These are phyloP conservation scores for Elongisporangium senticosum DNA, from an alignment of 352 stramenopile species.

Conservation along the genomic window DNA sequence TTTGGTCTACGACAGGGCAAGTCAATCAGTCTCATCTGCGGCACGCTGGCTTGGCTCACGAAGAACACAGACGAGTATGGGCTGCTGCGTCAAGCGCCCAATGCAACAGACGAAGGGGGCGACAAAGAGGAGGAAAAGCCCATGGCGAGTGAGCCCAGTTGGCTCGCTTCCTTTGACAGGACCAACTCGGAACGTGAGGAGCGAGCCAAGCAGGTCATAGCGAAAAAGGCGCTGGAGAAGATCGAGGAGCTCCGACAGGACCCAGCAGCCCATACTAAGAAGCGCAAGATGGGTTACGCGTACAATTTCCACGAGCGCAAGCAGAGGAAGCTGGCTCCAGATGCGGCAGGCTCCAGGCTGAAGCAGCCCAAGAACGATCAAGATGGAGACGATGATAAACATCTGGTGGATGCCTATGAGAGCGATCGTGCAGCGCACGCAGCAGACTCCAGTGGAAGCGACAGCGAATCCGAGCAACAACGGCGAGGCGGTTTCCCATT, in stretches of 20 bases:
- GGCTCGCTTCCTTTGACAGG: constrained; percentile 56
- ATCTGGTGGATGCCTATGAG: constrained; percentile 76
- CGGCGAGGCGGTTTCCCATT: constrained; percentile 1
- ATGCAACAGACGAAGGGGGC: constrained; percentile 3
- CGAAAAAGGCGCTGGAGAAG: constrained; percentile 36
- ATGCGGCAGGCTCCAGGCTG: constrained; percentile 1
- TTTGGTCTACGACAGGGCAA: constrained; percentile 55
- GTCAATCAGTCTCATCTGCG: constrained; percentile 90
- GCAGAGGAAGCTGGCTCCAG: constrained; percentile 7
- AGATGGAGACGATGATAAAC: constrained; percentile 31
- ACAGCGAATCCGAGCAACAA: constrained; percentile 23
- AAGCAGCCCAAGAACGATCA: constrained; percentile 6
- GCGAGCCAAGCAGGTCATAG: constrained; percentile 38
- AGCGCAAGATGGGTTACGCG: constrained; percentile 57
- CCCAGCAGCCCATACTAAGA: constrained; percentile 44
- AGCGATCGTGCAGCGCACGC: constrained; percentile 32
- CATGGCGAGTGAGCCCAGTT: constrained; percentile 35
- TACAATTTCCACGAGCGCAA: constrained; percentile 68
- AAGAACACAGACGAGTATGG: constrained; percentile 74
- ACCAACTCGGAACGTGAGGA: constrained; percentile 33
- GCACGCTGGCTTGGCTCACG: constrained; percentile 77
- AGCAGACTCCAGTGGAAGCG: constrained; percentile 21
- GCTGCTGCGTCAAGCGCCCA: constrained; percentile 21
- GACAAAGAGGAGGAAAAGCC: not conserved
- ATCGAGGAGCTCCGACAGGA: constrained; percentile 52